These are phyloP conservation scores for Celoporthe dispersa DNA, from an alignment of 2,329 filamentous ascomycete genomes.

Conservation along the genomic window DNA sequence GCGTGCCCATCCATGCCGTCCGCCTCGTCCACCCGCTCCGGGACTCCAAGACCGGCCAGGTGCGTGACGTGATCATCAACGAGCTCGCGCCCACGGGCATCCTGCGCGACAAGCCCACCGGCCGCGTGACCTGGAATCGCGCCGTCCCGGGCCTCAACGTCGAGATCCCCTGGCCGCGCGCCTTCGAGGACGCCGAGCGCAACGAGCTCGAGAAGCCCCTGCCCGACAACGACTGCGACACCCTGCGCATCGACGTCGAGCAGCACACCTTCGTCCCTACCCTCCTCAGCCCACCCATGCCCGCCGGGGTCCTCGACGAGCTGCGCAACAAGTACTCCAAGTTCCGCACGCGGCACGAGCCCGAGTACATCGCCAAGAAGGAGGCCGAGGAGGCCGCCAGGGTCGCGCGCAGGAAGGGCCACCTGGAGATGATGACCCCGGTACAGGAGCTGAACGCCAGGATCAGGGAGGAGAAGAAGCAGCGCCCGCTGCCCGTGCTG, in stretches of 20 bases:
- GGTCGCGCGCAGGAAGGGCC: conserved; percentile 43
- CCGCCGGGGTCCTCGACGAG: conserved; percentile 78
- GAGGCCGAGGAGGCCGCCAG: conserved; percentile 44
- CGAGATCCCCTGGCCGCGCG: conserved; percentile 75
- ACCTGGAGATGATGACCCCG: conserved; percentile 55
- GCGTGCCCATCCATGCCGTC: conserved; percentile 71
- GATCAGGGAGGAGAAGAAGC: conserved; percentile 55
- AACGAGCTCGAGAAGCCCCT: conserved; percentile 45
- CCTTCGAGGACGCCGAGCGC: conserved; percentile 41
- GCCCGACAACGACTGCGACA: conserved; percentile 66
- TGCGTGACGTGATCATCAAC: conserved; percentile 78
- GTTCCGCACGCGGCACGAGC: conserved; percentile 80
- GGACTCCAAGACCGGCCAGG: conserved; percentile 65
- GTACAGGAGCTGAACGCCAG: conserved; percentile 63
- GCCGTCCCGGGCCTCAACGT: conserved; percentile 74
- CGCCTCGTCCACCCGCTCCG: conserved; percentile 80
- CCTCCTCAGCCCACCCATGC: conserved; percentile 78
- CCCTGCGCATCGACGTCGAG: conserved; percentile 75
- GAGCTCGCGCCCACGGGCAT: conserved; percentile 62
- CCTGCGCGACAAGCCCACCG: conserved; percentile 53
- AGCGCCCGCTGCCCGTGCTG: conserved; percentile 59
- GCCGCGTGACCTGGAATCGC: conserved; percentile 55
- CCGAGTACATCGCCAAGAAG: conserved; percentile 66
- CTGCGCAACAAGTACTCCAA: conserved; percentile 80
- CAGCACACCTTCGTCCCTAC: conserved; percentile 77